Conservation (phyloP, 352 stramenopile genomes). For the Phytophthora fragariaefolia region DNA sequence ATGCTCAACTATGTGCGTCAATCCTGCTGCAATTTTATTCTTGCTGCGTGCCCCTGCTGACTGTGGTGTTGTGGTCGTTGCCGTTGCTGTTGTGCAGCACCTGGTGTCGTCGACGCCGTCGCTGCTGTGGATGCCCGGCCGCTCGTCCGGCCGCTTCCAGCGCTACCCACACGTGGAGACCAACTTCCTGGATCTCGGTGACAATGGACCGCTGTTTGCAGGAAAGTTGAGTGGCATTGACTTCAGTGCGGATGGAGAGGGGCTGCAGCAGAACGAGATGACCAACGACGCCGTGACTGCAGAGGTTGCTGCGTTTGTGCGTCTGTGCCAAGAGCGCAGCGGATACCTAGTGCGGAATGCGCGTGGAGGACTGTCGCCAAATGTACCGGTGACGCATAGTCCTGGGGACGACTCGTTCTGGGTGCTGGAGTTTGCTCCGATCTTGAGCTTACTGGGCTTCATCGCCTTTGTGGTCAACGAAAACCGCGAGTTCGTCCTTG, state of each 20-base stretch:
- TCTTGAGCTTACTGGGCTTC: conserved; percentile 45
- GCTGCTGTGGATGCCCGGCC: conserved; percentile 61
- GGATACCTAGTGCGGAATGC: conserved; percentile 36
- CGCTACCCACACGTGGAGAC: conserved; percentile 58
- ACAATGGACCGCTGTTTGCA: conserved; percentile 25
- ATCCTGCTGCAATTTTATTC: background rate
- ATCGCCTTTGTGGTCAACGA: conserved; percentile 47
- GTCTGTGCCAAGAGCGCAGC: conserved; percentile 39
- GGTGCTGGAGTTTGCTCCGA: conserved; percentile 47
- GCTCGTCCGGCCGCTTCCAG: conserved; percentile 54
- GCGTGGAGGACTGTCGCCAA: conserved; percentile 16
- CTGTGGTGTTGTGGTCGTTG: background rate
- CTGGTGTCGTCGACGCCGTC: conserved; percentile 51
- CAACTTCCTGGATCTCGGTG: conserved; percentile 64
- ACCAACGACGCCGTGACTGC: conserved; percentile 16
- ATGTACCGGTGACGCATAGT: conserved; percentile 5
- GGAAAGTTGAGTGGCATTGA: conserved; percentile 1
- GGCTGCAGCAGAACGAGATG: conserved; percentile 15
- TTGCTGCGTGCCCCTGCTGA: background rate
- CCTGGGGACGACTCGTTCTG: conserved; percentile 22
- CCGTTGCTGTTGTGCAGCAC: conserved; percentile 39
- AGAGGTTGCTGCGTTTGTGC: conserved; percentile 42
- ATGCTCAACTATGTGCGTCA: conserved; percentile 47
- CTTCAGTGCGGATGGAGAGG: background rate
- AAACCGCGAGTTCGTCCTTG: conserved; percentile 45